Evolutionary conservation across 768 basidiomycete species (phyloP), one percentile per base, ranked within the genome.

Genomic region (Clathrus columnatus): DNA sequence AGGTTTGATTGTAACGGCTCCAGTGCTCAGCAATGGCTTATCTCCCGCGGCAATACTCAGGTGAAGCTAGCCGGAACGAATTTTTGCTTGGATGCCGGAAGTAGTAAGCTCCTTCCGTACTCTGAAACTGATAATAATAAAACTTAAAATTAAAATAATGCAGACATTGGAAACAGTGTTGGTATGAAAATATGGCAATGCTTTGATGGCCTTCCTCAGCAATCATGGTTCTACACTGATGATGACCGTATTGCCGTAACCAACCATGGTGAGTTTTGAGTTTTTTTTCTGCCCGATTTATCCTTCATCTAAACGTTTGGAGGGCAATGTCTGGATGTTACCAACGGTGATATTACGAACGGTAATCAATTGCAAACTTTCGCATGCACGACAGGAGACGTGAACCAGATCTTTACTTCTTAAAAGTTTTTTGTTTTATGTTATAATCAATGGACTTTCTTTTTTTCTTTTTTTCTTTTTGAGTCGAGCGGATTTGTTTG

Each of bases 1-100:
- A 70, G 69, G 16, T 70, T 65, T 50, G 69, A 71, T 29, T 71
- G 70, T 51, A 70, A 71, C 36, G 66, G 65, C 7, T 68, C 65
- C 10, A 45, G 60, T 2, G 68, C 68, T 1, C 70, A 70, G 54
- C 62, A 64, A 30, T 70, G 69, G 69, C 48, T 61, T 6, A 58
- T 69, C 26, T 62, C 46, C n/a, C 48, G 50, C 10, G 65, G 67
- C 1, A 36, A 52, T 17, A 68, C 66, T 0, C 59, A 64, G 8
- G 59, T 71, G 20, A 57, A 57, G 4, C 51, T 69, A 2, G 60
- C 63, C 10, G 66, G 66, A 1, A 66, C 65, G 0, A 62, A 62
- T 30, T 70, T 64, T 57, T 71, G 69, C 48, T 53, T 70, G 20
- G 67, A 68, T 51, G 65, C 63, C 27, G 61, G 62, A n/a, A 63